Base-by-base conservation (phyloP, 192 early-diverging fungal genomes). In the Backusella australiensis region DNA sequence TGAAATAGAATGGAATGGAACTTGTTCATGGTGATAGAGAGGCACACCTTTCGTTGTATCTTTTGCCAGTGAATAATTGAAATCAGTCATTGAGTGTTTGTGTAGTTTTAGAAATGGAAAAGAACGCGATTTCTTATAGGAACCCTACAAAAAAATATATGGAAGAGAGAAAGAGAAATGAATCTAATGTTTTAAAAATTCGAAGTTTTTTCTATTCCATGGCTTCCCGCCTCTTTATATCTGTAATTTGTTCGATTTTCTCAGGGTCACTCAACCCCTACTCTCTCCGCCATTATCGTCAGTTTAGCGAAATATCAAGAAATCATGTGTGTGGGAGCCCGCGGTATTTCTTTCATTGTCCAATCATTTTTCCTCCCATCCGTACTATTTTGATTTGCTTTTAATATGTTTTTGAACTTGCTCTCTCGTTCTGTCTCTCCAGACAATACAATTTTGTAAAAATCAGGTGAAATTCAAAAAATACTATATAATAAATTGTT, bases 21-120 rank as follows among this genome's bases (percentile, higher is more conserved):
- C 72, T 65, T 74, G 72, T 65, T 74, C 72, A 63, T 72, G 46
- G 11, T 72, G 70, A 35, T 72, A 72, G 34, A 72, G 71, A 34
- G 71, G 71, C 19, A 72, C 49, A 35, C 44, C 49, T 52, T 72
- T 72, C 19, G 44, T 53, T 19, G 49, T 49, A 53, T 72, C 71
- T 56, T 72, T 72, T 34, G 71, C 32, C 19, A 53, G 8, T 34
- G 71, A 34, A 49, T 72, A 72, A 35, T 35, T 72, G 35, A 69
- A 71, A 53, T 29, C 44, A 12, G 44, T 56, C 44, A 56, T 72
- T 72, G 36, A 49, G 19, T 49, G 19, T 49, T 7, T 49, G 19
- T 49, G 6, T 49, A 1, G 15, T 49, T 21, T 69, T 69, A 39
- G 6, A n/a, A 14, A 9, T 69, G 11, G 19, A 36, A n/a, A 34